Conservation (phyloP, 2,329 filamentous ascomycete species). For the Plectosphaerella sp. region DNA sequence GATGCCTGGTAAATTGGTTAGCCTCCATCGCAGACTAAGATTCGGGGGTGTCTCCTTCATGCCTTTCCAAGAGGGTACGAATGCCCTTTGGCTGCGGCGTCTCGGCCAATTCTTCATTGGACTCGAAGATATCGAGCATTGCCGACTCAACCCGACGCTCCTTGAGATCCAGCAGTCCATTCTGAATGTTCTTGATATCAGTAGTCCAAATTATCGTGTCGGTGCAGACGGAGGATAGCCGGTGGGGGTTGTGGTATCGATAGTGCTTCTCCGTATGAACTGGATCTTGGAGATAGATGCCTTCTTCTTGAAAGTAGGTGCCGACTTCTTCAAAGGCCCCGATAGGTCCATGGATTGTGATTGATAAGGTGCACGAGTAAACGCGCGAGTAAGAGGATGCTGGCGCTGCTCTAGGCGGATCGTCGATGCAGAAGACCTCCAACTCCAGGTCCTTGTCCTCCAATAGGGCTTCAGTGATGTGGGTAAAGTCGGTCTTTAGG, state of each 20-base stretch:
- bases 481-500: background rate
- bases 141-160: conserved; percentile 10
- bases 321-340: conserved; percentile 21
- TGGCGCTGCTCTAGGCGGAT: background rate
- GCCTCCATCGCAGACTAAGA: background rate
- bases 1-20: conserved; percentile 26
- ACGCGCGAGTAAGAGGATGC: background rate
- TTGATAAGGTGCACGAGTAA: background rate
- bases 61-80: conserved; percentile 18
- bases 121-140: conserved; percentile 18
- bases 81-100: conserved; percentile 19
- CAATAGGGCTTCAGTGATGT: background rate
- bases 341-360: conserved; percentile 25
- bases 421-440: background rate
- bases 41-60: conserved; percentile 1
- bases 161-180: conserved; percentile 1
- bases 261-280: conserved; percentile 17
- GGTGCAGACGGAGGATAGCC: conserved; percentile 17
- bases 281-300: conserved; percentile 29
- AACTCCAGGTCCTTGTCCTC: background rate
- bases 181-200: conserved; percentile 3
- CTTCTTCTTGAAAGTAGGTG: conserved; percentile 22
- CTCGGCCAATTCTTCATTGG: conserved; percentile 19
- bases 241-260: conserved; percentile 30
- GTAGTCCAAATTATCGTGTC: conserved; percentile 8